Percentiles rank a stretch among this genome's conserved stretches.
Evolutionary conservation across 1,284 basidiomycete species (phyloP).

Genomic region (Cerrena zonata): DNA sequence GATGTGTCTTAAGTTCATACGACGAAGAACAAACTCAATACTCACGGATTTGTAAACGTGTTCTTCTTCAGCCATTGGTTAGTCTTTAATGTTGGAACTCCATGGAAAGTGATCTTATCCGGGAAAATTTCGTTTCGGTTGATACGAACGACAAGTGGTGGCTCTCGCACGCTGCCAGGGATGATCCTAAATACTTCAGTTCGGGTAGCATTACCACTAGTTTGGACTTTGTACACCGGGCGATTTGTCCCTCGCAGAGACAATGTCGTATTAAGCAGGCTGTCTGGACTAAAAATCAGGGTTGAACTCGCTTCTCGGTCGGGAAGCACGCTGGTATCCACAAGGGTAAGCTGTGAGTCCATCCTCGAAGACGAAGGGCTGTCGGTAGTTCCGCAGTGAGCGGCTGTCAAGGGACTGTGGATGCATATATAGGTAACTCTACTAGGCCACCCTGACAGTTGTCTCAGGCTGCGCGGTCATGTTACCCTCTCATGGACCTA

Average conservation of each 20-base stretch:
- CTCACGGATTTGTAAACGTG: constrained; percentile 8
- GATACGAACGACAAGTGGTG: constrained; percentile 6
- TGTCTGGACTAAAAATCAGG: constrained; percentile 7
- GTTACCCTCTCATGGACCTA: too few relatives aligned
- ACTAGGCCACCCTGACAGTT: too few relatives aligned
- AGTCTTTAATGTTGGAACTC: constrained; percentile 7
- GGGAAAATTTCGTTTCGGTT: constrained; percentile 12
- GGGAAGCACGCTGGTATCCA: constrained; percentile 6
- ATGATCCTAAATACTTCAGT: constrained; percentile 8
- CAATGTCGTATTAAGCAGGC: constrained; percentile 9
- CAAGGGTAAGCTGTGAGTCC: constrained; percentile 11
- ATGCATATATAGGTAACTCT: too few relatives aligned
- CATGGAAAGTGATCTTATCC: constrained; percentile 11
- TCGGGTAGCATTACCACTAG: neutral
- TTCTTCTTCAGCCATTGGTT: constrained; percentile 11
- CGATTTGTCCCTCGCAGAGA: constrained; percentile 5
- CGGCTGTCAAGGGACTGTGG: too few relatives aligned
- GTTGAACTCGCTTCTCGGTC: constrained; percentile 10
- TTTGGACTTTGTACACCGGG: constrained; percentile 7
- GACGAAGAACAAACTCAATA: too few relatives aligned
- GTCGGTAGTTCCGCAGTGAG: too few relatives aligned
- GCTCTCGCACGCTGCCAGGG: neutral
- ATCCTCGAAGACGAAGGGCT: constrained; percentile 3
- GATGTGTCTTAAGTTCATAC: neutral
- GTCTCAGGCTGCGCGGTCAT: too few relatives aligned